phyloP scores from a whole-genome alignment of 345 rosid species.

The Pistacia integerrima region DNA sequence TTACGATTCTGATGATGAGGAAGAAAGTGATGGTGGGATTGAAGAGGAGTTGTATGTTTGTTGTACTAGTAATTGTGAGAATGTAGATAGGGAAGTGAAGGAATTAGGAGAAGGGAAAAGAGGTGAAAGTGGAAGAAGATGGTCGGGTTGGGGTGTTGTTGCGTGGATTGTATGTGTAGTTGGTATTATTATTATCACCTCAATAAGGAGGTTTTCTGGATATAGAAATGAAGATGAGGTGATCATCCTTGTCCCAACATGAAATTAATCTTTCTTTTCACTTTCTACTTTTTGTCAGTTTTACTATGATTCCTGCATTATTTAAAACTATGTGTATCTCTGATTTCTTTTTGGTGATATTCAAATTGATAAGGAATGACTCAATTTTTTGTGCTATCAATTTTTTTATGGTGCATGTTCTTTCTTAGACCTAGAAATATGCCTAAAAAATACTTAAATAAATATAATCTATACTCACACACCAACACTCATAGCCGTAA shows the following conservation, averaged over 20 bases:
- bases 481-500: too few species aligned
- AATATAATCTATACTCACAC: too few species aligned
- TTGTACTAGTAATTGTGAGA: conserved; percentile 8
- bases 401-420: background rate
- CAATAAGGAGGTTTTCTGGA: conserved; percentile 8
- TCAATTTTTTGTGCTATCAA: background rate
- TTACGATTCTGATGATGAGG: conserved; percentile 22
- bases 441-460: background rate
- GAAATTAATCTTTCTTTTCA: conserved; percentile 2
- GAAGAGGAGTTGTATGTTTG: conserved; percentile 3
- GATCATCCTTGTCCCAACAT: conserved; percentile 43
- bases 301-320: background rate
- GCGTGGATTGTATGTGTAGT: conserved; percentile 12
- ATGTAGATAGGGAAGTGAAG: background rate
- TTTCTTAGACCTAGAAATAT: too few species aligned
- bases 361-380: background rate
- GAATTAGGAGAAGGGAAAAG: conserved; percentile 2
- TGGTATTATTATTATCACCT: conserved; percentile 11
- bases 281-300: background rate
- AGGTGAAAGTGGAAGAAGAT: background rate
- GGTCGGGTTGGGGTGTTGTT: conserved; percentile 23
- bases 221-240: conserved; percentile 16
- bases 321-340: background rate
- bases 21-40: background rate
- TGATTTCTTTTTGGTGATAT: background rate